Evolutionary conservation across 2,329 filamentous ascomycete genomes (phyloP).

Genomic region (Stagonosporopsis vannaccii): DNA sequence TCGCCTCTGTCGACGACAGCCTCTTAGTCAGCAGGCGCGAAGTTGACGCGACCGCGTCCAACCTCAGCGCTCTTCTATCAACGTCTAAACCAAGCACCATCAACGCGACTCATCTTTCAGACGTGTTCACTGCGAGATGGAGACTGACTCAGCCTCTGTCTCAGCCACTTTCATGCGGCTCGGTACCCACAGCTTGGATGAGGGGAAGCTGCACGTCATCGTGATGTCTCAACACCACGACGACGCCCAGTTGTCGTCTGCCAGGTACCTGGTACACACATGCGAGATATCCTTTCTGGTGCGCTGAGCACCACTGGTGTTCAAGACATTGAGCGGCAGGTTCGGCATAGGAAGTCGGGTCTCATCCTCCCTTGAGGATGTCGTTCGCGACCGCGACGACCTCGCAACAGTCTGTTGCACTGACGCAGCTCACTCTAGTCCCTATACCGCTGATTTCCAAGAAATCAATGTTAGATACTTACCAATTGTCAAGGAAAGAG

Average conservation of each 20-base stretch:
- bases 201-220: constrained; percentile 16
- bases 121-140: neutral
- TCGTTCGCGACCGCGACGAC: neutral
- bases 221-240: constrained; percentile 5
- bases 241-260: constrained; percentile 4
- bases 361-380: constrained; percentile 20
- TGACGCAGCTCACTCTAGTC: constrained; percentile 15
- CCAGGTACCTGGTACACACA: constrained; percentile 18
- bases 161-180: constrained; percentile 13
- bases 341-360: neutral
- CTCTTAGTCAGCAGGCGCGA: constrained; percentile 3
- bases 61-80: neutral
- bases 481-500: neutral
- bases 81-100: neutral
- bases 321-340: constrained; percentile 11
- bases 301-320: constrained; percentile 2
- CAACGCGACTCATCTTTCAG: neutral
- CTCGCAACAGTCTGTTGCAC: constrained; percentile 17
- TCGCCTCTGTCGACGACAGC: neutral
- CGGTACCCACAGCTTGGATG: neutral
- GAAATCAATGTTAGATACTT: neutral
- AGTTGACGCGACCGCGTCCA: neutral
- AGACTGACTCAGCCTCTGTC: constrained; percentile 2
- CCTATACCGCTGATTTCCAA: neutral
- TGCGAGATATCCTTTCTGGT: constrained; percentile 7